Evolutionary conservation across 2,329 filamentous ascomycete genomes (phyloP).

Genomic region (Zarea fungicola): DNA sequence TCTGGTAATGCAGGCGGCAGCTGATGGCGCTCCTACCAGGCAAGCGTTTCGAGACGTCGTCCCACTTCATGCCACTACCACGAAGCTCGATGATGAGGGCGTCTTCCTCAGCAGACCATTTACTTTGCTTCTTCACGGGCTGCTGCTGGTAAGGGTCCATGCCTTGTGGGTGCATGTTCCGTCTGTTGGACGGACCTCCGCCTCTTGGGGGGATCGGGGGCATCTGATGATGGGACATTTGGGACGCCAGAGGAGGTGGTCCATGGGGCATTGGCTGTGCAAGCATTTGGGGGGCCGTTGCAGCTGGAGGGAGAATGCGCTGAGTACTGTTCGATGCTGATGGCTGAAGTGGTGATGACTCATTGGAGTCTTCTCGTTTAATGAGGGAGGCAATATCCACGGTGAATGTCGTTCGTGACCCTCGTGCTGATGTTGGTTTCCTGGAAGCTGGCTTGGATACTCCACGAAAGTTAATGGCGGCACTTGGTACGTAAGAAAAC

Average conservation of each 20-base stretch:
- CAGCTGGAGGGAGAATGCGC: conserved; percentile 19
- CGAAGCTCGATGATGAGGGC: conserved; percentile 88
- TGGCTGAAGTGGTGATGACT: conserved; percentile 49
- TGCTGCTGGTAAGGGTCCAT: conserved; percentile 56
- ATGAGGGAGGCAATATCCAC: conserved; percentile 94
- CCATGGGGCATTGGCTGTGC: conserved; percentile 10
- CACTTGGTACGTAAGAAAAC: conserved; percentile 21
- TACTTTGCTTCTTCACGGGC: conserved; percentile 89
- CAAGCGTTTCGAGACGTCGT: conserved; percentile 88
- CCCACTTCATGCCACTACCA: conserved; percentile 94
- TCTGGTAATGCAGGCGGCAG: conserved; percentile 92
- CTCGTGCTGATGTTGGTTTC: conserved; percentile 22
- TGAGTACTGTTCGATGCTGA: conserved; percentile 25
- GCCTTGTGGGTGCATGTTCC: conserved; percentile 21
- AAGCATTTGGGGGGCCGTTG: conserved; percentile 17
- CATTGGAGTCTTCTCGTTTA: conserved; percentile 69
- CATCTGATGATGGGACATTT: conserved; percentile 7
- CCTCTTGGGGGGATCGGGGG: background rate
- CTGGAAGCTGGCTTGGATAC: background rate
- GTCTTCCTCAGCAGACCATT: conserved; percentile 93
- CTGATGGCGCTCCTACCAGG: conserved; percentile 91
- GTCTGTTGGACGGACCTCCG: background rate
- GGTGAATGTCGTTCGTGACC: conserved; percentile 46
- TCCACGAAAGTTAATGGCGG: conserved; percentile 3
- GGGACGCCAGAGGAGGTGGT: conserved; percentile 10